Conservation (phyloP, 441 rosid genomes). For the Isatis lusitanica region DNA sequence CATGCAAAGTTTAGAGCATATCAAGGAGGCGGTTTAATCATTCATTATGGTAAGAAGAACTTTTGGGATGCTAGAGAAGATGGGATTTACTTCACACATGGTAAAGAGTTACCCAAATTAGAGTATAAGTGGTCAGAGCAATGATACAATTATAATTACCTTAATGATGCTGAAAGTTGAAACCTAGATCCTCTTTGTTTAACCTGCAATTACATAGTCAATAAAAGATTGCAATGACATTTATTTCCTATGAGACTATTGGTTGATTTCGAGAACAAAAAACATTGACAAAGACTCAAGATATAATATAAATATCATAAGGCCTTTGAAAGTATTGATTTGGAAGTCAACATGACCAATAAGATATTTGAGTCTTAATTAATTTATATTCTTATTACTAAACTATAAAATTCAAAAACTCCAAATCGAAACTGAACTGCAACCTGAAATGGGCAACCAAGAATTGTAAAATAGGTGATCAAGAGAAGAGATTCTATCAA, state of each 20-base stretch:
- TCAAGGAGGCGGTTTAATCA: background rate
- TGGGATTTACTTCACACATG: constrained; percentile 1
- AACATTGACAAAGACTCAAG: background rate
- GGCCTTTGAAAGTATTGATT: no score
- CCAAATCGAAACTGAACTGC: background rate
- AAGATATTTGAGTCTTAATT: background rate
- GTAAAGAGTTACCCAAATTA: background rate
- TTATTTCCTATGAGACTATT: background rate
- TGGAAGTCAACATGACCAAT: no score
- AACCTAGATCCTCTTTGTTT: background rate
- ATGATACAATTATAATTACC: background rate
- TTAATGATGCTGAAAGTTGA: background rate
- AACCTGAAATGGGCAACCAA: background rate
- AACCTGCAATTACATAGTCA: background rate
- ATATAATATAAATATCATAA: background rate
- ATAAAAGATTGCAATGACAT: background rate
- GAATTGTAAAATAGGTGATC: no score
- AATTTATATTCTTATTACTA: background rate
- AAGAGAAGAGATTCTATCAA: background rate
- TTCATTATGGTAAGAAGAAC: background rate
- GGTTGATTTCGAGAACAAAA: background rate
- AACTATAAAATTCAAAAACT: background rate
- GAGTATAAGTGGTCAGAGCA: background rate
- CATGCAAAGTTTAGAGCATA: background rate
- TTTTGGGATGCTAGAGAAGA: background rate